Percentiles rank a stretch among this genome's conserved stretches.
Conservation (phyloP, 306 rosid genomes). For the Cucumis sativus region DNA sequence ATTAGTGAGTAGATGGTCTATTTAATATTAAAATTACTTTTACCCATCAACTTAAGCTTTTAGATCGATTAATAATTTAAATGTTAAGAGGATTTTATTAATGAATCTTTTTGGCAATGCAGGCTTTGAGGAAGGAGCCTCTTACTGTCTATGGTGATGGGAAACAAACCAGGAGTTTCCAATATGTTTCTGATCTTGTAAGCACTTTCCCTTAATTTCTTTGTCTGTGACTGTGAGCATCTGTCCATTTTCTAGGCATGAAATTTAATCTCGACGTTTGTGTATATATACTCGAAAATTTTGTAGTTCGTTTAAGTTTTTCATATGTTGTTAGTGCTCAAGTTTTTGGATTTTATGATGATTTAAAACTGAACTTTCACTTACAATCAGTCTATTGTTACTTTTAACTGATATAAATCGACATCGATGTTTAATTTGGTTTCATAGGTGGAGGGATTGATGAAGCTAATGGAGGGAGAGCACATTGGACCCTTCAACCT, state of each 20-base stretch:
- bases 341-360: neutral
- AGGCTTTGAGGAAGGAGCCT: constrained; percentile 97
- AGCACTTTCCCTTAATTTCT: constrained; percentile 5
- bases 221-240: neutral
- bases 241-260: neutral
- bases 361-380: neutral
- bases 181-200: constrained; percentile 96
- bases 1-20: no score
- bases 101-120: constrained; percentile 6
- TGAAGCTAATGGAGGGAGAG: constrained; percentile 98
- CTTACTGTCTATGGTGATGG: constrained; percentile 97
- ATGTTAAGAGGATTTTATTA: neutral
- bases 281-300: neutral
- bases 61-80: no score
- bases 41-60: no score
- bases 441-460: constrained; percentile 85
- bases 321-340: no score
- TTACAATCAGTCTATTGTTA: neutral
- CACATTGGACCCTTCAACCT: constrained; percentile 98
- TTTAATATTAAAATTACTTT: no score
- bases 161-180: constrained; percentile 99
- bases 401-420: neutral
- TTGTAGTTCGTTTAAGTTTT: neutral
- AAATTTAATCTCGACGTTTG: neutral
- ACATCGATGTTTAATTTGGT: neutral